phyloP scores from a whole-genome alignment of 306 rosid genomes.

The Mucuna pruriens region DNA sequence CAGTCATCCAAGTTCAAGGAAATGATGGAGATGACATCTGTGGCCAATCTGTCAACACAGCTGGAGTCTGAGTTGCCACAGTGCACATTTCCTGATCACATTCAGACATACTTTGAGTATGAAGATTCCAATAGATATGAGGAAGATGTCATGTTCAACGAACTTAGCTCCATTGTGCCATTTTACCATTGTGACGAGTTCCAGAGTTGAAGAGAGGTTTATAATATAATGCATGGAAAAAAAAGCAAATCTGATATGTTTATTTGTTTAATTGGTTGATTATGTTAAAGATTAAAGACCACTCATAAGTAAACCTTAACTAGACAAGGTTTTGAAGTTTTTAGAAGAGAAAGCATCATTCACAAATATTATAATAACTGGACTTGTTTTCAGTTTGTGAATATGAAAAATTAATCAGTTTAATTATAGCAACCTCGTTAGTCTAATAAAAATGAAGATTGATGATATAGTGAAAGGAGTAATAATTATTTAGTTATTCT shows the following conservation, averaged over 20 bases:
- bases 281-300: neutral
- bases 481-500: neutral
- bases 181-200: slow-evolving; percentile 59
- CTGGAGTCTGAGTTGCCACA: slow-evolving; percentile 49
- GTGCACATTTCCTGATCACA: slow-evolving; percentile 66
- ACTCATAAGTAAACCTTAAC: neutral
- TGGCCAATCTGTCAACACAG: slow-evolving; percentile 26
- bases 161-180: slow-evolving; percentile 54
- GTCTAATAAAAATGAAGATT: neutral
- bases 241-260: neutral
- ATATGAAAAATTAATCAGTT: slow-evolving; percentile 8
- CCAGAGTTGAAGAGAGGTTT: slow-evolving; percentile 29
- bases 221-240: neutral
- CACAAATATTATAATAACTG: slow-evolving; percentile 9
- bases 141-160: slow-evolving; percentile 60
- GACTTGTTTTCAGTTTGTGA: neutral
- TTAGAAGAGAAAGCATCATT: neutral
- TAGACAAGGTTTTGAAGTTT: neutral
- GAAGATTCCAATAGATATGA: slow-evolving; percentile 54
- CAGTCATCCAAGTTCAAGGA: slow-evolving; percentile 80
- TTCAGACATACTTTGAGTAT: slow-evolving; percentile 82
- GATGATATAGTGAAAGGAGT: neutral
- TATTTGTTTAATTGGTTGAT: neutral
- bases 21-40: slow-evolving; percentile 70
- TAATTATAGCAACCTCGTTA: neutral